Evolutionary conservation across 208 protist species (phyloP).

Genomic region (Trypanosoma scelopori): DNA sequence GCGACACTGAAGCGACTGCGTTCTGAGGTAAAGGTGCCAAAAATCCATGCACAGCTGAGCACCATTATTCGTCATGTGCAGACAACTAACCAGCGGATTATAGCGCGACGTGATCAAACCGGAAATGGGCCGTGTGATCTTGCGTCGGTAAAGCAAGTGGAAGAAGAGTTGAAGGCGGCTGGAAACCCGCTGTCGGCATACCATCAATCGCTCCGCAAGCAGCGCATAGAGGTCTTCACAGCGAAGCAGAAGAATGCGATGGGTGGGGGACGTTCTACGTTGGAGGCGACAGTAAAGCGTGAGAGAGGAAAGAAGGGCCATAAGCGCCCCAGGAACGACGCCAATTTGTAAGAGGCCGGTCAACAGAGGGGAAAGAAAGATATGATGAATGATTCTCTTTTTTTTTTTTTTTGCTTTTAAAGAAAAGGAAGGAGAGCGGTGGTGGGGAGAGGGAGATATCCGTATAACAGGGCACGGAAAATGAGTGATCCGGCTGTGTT

Average conservation of each 20-base stretch:
- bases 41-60: slow-evolving; percentile 73
- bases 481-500: background rate
- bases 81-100: slow-evolving; percentile 60
- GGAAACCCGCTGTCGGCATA: slow-evolving; percentile 62
- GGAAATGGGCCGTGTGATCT: slow-evolving; percentile 84
- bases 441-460: too few relatives aligned
- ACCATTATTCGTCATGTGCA: slow-evolving; percentile 80
- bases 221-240: slow-evolving; percentile 72
- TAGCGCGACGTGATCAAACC: slow-evolving; percentile 66
- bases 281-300: slow-evolving; percentile 59
- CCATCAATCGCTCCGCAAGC: slow-evolving; percentile 70
- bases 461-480: too few relatives aligned
- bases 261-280: slow-evolving; percentile 66
- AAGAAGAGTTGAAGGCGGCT: slow-evolving; percentile 61
- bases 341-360: slow-evolving; percentile 6
- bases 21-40: slow-evolving; percentile 80
- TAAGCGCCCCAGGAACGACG: slow-evolving; percentile 32
- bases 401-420: too few relatives aligned
- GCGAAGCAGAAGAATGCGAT: slow-evolving; percentile 56
- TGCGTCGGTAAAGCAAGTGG: slow-evolving; percentile 73
- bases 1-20: slow-evolving; percentile 84
- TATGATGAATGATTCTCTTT: too few relatives aligned
- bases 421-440: slow-evolving; percentile 2
- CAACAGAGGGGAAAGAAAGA: background rate
- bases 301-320: slow-evolving; percentile 31